Evolutionary conservation across 2,329 filamentous ascomycete genomes (phyloP).

Genomic region (Torrubiellomyces zombiae): DNA sequence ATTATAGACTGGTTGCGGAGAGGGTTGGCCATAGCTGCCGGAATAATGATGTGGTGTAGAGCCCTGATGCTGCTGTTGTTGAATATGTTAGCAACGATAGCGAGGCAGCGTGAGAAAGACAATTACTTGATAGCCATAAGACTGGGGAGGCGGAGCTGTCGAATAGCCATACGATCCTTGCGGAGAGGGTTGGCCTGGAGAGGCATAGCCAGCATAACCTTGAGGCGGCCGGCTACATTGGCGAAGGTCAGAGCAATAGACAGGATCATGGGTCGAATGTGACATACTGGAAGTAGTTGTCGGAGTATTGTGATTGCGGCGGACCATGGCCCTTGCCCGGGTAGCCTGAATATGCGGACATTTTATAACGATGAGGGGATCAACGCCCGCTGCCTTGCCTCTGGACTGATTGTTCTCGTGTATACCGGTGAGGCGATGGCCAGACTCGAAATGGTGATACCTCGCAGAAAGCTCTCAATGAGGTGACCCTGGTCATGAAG

Average conservation of each 20-base stretch:
- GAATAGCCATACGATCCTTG: slow-evolving; percentile 31
- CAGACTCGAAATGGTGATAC: too few species aligned
- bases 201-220: slow-evolving; percentile 22
- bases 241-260: slow-evolving; percentile 4
- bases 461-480: too few species aligned
- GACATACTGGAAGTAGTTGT: slow-evolving; percentile 14
- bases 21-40: slow-evolving; percentile 11
- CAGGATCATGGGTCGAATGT: too few species aligned
- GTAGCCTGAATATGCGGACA: slow-evolving; percentile 49
- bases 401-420: too few species aligned
- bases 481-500: too few species aligned
- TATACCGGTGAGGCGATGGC: too few species aligned
- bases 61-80: slow-evolving; percentile 14
- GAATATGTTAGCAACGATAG: slow-evolving; percentile 10
- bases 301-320: slow-evolving; percentile 20
- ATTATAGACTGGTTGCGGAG: slow-evolving; percentile 29
- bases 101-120: too few species aligned
- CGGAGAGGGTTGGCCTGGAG: slow-evolving; percentile 27
- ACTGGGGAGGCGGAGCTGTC: slow-evolving; percentile 23
- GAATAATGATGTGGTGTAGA: slow-evolving; percentile 19
- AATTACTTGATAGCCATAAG: slow-evolving; percentile 21
- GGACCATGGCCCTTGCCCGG: slow-evolving; percentile 27
- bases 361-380: slow-evolving; percentile 13
- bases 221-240: too few species aligned
- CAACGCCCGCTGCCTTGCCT: too few species aligned